Percentiles rank a stretch among this genome's conserved stretches.
Conservation (phyloP, 1,284 basidiomycete genomes). For the Moesziomyces sp. region DNA sequence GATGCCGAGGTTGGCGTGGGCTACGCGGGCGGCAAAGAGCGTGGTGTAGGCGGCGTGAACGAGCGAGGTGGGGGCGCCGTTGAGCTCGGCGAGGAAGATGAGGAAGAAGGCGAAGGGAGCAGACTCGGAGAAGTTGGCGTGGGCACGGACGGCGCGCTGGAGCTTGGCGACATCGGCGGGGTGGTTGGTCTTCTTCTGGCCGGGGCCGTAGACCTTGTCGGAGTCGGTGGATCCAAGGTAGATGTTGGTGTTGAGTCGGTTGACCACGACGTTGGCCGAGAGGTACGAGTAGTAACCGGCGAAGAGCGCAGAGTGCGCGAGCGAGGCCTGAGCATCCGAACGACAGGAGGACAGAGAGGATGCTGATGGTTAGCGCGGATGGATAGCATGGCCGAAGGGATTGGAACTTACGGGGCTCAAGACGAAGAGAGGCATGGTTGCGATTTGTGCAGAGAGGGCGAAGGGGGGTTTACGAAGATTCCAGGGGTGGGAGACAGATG, state of each 20-base stretch:
- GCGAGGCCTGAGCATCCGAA: slow-evolving; percentile 55
- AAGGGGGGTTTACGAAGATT: neutral
- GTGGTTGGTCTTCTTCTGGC: slow-evolving; percentile 23
- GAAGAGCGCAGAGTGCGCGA: slow-evolving; percentile 67
- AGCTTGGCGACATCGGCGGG: slow-evolving; percentile 52
- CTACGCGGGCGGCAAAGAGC: slow-evolving; percentile 60
- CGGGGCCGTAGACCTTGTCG: slow-evolving; percentile 30
- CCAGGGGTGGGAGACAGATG: neutral
- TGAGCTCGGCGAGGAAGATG: slow-evolving; percentile 68
- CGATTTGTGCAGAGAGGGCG: neutral
- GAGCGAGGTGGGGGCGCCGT: slow-evolving; percentile 66
- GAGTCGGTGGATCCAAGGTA: slow-evolving; percentile 48
- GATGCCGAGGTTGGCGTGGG: slow-evolving; percentile 58
- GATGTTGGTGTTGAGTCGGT: slow-evolving; percentile 59
- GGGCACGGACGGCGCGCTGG: slow-evolving; percentile 58
- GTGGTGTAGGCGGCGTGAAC: slow-evolving; percentile 65
- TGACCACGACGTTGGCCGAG: slow-evolving; percentile 50
- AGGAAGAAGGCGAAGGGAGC: slow-evolving; percentile 64
- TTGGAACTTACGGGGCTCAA: slow-evolving; percentile 52
- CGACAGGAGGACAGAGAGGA: slow-evolving; percentile 1
- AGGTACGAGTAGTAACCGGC: slow-evolving; percentile 65
- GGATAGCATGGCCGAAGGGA: too few relatives aligned
- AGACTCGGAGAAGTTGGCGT: slow-evolving; percentile 64
- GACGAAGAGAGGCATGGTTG: slow-evolving; percentile 67
- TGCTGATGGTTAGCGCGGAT: slow-evolving; percentile 2